Evolutionary conservation across 2,329 filamentous ascomycete species (phyloP).

Genomic region (Canariomyces notabilis): DNA sequence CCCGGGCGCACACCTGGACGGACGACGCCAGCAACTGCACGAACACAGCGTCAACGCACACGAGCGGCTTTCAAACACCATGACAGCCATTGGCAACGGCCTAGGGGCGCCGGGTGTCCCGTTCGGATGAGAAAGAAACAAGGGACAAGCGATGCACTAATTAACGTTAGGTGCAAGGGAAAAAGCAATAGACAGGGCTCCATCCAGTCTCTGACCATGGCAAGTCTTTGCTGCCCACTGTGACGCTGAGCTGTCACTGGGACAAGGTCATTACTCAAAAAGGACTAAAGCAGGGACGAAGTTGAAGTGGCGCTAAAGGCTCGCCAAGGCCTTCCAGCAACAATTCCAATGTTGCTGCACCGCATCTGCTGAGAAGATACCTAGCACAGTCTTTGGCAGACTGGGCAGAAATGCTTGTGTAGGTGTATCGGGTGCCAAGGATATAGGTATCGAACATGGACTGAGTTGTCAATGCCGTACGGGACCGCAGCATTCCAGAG

Average conservation of each 20-base stretch:
- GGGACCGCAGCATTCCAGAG: conserved; percentile 5
- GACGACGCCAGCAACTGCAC: conserved; percentile 6
- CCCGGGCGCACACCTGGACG: conserved; percentile 9
- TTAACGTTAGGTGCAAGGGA: too few species aligned
- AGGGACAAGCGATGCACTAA: conserved; percentile 5
- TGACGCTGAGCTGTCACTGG: conserved; percentile 16
- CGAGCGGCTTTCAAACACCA: conserved; percentile 5
- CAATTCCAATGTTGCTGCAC: background rate
- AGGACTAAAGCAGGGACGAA: conserved; percentile 4
- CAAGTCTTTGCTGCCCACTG: conserved; percentile 10
- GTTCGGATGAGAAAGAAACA: background rate
- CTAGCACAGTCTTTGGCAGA: background rate
- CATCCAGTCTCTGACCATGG: background rate
- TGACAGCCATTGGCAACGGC: conserved; percentile 4
- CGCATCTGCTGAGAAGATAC: conserved; percentile 1
- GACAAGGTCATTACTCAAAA: conserved; percentile 12
- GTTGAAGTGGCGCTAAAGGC: conserved; percentile 8
- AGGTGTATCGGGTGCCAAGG: conserved; percentile 17
- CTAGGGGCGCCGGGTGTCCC: background rate
- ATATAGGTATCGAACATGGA: background rate
- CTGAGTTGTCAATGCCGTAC: conserved; percentile 15
- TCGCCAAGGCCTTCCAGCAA: conserved; percentile 3
- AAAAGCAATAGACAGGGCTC: conserved; percentile 20
- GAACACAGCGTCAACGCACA: conserved; percentile 14
- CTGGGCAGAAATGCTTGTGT: conserved; percentile 17